A percentile compares a stretch with the other conserved stretches of the same genome.
Conservation (phyloP, 352 stramenopile species). For the Globisporangium okanoganense region DNA sequence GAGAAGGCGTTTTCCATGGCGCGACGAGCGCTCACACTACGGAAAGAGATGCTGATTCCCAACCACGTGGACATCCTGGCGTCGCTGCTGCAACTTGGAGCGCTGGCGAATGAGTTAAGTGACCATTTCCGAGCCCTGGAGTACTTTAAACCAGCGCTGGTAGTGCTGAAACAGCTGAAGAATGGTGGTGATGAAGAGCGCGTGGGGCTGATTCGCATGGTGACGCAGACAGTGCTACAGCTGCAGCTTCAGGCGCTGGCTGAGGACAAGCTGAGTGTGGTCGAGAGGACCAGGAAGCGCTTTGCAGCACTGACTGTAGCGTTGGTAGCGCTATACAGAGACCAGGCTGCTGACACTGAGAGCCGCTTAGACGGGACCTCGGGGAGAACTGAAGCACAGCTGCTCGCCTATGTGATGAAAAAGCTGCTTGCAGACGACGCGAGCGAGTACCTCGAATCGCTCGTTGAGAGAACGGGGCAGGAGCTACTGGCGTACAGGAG, state of each 20-base stretch:
- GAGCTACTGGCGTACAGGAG: conserved; percentile 39
- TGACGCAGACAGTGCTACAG: conserved; percentile 39
- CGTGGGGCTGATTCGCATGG: conserved; percentile 27
- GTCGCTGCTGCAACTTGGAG: conserved; percentile 47
- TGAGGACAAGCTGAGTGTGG: conserved; percentile 30
- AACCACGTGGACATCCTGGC: conserved; percentile 30
- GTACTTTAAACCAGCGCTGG: conserved; percentile 38
- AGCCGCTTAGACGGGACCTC: background rate
- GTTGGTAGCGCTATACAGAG: conserved; percentile 14
- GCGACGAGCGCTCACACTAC: conserved; percentile 29
- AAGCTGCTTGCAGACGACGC: conserved; percentile 38
- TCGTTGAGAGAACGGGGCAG: conserved; percentile 34
- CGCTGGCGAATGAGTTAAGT: conserved; percentile 30
- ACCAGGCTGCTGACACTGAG: background rate
- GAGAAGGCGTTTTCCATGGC: conserved; percentile 46
- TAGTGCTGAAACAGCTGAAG: conserved; percentile 23
- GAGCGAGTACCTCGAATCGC: conserved; percentile 35
- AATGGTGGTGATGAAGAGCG: conserved; percentile 13
- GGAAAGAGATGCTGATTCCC: conserved; percentile 23
- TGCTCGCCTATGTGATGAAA: conserved; percentile 37
- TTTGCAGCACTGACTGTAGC: conserved; percentile 21
- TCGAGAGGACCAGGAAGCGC: conserved; percentile 34
- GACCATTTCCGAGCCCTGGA: conserved; percentile 57
- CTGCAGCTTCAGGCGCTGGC: conserved; percentile 33
- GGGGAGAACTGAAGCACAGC: conserved; percentile 13